A percentile compares a stretch with the other conserved stretches of the same genome.
Conservation (phyloP, 1,284 basidiomycete species). For the Marasmius fiardii region DNA sequence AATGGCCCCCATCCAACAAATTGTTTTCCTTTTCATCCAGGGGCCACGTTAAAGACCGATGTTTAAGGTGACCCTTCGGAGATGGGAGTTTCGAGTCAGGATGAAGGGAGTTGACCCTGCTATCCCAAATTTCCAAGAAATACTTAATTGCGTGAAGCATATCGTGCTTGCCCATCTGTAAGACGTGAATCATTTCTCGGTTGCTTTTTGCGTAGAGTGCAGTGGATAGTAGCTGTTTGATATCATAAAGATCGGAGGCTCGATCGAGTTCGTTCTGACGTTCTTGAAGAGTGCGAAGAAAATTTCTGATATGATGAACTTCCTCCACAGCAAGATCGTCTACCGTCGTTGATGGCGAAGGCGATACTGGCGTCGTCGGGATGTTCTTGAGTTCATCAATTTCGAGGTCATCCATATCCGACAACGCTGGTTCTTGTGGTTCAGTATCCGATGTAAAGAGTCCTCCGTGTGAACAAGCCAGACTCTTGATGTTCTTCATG, state of each 20-base stretch:
- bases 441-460: not conserved
- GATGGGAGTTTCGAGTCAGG: not conserved
- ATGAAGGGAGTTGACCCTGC: not conserved
- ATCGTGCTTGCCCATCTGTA: conserved; percentile 9
- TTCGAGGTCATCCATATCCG: not conserved
- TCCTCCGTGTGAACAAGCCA: not conserved
- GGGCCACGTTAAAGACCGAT: conserved; percentile 11
- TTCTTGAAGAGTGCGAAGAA: conserved; percentile 4
- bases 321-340: conserved; percentile 9
- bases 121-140: conserved; percentile 4
- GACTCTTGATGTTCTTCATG: conserved; percentile 3
- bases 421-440: not conserved
- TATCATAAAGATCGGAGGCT: conserved; percentile 6
- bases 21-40: conserved; percentile 7
- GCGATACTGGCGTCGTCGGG: not conserved
- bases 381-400: not conserved
- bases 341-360: not conserved
- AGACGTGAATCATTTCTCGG: conserved; percentile 5
- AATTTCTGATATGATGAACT: conserved; percentile 6
- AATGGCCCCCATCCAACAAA: conserved; percentile 7
- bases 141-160: conserved; percentile 10
- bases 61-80: not conserved
- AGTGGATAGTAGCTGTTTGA: conserved; percentile 2
- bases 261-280: conserved; percentile 13
- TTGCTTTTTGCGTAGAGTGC: conserved; percentile 6